Percentiles rank a stretch among this genome's conserved stretches.
phyloP scores from a whole-genome alignment of 2,329 filamentous ascomycete species.

The Claviceps cyperi region DNA sequence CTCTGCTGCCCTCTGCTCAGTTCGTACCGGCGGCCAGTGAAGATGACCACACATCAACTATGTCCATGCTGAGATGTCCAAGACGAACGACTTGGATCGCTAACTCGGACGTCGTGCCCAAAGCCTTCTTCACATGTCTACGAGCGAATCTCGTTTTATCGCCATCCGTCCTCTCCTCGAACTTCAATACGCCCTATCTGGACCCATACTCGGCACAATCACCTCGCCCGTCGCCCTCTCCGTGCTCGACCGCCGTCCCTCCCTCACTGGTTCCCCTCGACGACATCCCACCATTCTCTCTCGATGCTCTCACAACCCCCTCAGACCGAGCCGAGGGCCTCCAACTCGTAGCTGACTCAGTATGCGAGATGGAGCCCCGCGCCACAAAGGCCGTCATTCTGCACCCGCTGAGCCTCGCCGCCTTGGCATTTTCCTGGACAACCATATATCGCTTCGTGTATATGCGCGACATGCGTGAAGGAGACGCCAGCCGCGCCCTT shows the following conservation, averaged over 20 bases:
- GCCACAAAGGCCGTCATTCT: slow-evolving; percentile 49
- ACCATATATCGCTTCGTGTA: slow-evolving; percentile 33
- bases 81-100: neutral
- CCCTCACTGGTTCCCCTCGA: slow-evolving; percentile 26
- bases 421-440: slow-evolving; percentile 29
- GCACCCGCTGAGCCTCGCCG: slow-evolving; percentile 41
- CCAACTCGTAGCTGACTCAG: slow-evolving; percentile 62
- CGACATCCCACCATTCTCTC: slow-evolving; percentile 47
- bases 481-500: slow-evolving; percentile 39
- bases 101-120: neutral
- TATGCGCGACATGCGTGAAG: slow-evolving; percentile 15
- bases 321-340: slow-evolving; percentile 54
- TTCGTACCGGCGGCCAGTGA: neutral
- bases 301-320: slow-evolving; percentile 38
- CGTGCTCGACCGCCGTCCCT: slow-evolving; percentile 37
- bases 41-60: neutral
- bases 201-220: slow-evolving; percentile 28
- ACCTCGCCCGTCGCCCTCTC: slow-evolving; percentile 30
- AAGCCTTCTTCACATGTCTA: slow-evolving; percentile 73
- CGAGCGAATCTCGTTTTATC: slow-evolving; percentile 64
- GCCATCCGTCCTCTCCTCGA: slow-evolving; percentile 45
- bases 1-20: neutral
- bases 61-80: neutral
- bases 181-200: slow-evolving; percentile 49
- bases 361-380: slow-evolving; percentile 66